Base-by-base conservation (phyloP, 192 early-diverging fungal species). In the Gamsiella multidivaricata region DNA sequence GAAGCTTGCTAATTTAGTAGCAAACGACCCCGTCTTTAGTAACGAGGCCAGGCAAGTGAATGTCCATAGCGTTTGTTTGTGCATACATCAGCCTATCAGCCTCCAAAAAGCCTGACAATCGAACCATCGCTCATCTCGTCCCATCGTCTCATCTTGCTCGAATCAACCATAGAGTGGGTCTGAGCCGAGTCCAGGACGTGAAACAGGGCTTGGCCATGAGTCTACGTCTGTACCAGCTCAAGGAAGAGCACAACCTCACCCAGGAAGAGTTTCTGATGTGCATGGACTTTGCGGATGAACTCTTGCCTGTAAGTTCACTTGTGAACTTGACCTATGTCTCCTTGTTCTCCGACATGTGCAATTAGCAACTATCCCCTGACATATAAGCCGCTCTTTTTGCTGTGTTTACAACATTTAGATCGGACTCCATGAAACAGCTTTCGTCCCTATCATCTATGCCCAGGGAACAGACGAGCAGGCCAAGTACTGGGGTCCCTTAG, bases 401-500 rank as follows among this genome's bases (percentile, higher is more conserved):
- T 43, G 8, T 14, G 8, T 41, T 41, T 41, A 14, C 39, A 41
- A 46, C 10, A 5, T 42, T 8, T 50, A 74, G 70, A 42, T 41
- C 3, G 12, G 58, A 5, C 54, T 73, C 28, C 75, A 82, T 14
- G 63, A 78, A 57, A 59, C 69, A 7, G 93, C 92, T 70, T 95
- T 95, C 67, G 89, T 92, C 36, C 90, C 94, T 0, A 88, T 90
- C 41, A 85, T 95, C 45, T 75, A 88, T 61, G 85, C 86, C 22
- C 91, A 92, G 68, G 90, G 88, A 45, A 88, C 88, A 3, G 79
- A 81, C 29, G 92, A 93, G 82, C 94, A 95, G 69, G 72, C 85
- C 50, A 83, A 83, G 37, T 82, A 90, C 65, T 95, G 92, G 84
- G 82, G 90, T 23, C 82, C 85, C 50, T 83, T 88, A 7, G 90